Percentiles rank a stretch among this genome's conserved stretches.
These are phyloP conservation scores for Diversispora eburnea DNA, from an alignment of 192 early-diverging fungal species.

Conservation along the genomic window DNA sequence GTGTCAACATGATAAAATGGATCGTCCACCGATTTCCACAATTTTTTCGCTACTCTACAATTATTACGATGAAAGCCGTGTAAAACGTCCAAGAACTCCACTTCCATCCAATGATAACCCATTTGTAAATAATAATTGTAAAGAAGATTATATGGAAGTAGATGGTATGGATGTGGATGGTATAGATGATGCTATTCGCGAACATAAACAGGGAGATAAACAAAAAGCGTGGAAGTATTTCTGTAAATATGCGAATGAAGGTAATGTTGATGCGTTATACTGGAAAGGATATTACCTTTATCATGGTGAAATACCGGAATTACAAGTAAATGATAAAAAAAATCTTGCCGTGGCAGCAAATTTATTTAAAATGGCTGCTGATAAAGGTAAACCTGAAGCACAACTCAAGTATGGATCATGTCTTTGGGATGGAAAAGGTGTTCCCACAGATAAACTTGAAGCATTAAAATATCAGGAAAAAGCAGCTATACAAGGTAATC, in stretches of 20 bases:
- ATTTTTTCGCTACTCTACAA: background rate
- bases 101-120: background rate
- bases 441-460: background rate
- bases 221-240: slow-evolving; percentile 11
- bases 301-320: slow-evolving; percentile 5
- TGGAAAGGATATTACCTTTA: slow-evolving; percentile 16
- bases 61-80: background rate
- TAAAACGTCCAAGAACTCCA: background rate
- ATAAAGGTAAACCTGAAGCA: slow-evolving; percentile 15
- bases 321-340: background rate
- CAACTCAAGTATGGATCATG: slow-evolving; percentile 16
- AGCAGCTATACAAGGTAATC: slow-evolving; percentile 7
- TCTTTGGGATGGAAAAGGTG: slow-evolving; percentile 14
- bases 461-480: slow-evolving; percentile 20
- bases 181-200: background rate
- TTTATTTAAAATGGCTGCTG: slow-evolving; percentile 14
- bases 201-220: slow-evolving; percentile 8
- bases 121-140: background rate
- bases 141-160: no score
- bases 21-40: background rate
- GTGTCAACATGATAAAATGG: background rate
- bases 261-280: slow-evolving; percentile 10
- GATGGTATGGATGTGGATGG: no score
- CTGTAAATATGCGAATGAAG: background rate
- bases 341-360: background rate